Evolutionary conservation across 169 alveolate species (phyloP), one percentile per base, ranked within the genome.

Genomic region (Eimeria falciformis): DNA sequence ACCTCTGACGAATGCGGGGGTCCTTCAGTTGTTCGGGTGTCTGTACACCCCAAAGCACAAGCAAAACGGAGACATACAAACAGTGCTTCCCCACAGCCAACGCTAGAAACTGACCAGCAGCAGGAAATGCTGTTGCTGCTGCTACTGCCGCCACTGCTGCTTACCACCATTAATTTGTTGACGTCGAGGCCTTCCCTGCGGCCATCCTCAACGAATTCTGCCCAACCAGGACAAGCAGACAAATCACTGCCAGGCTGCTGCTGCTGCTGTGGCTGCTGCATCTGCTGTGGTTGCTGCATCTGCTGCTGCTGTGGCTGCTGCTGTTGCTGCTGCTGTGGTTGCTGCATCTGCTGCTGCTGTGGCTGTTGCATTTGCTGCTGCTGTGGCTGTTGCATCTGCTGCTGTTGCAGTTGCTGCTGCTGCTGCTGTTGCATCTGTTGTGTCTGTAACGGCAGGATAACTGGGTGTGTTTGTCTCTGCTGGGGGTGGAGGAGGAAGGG

Each of bases 151-250:
- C 58, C 37, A 17, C 58, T 21, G 29, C 66, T 27, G 21, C 78
- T 56, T 46, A 86, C 92, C 69, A 29, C 56, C 47, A 66, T 58
- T 4, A 86, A 55, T 25, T 47, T 66, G 47, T 40, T 7, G 17
- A 86, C 92, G 43, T 86, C 92, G 66, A 86, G 53, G 55, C 71
- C 66, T 47, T 86, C 75, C 45, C 77, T 5, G 55, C 47, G 46
- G 62, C 85, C 92, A 45, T 86, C 92, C 21, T 46, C 87, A 5
- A 66, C 83, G 29, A 86, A 86, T 21, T 86, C 92, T 11, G 69
- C 55, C 92, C 92, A 86, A 5, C 92, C 92, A 3, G 92, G 92
- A n/a, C 73, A 62, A 50, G n/a, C 69, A 46, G 55, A 43, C 75
- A 12, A 50, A 58, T 18, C 79, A 29, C 12, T 55, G 29, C 33